Percentiles rank a stretch among this genome's conserved stretches.
Conservation (phyloP, 768 basidiomycete genomes). For the Boletus vermiculosoides region DNA sequence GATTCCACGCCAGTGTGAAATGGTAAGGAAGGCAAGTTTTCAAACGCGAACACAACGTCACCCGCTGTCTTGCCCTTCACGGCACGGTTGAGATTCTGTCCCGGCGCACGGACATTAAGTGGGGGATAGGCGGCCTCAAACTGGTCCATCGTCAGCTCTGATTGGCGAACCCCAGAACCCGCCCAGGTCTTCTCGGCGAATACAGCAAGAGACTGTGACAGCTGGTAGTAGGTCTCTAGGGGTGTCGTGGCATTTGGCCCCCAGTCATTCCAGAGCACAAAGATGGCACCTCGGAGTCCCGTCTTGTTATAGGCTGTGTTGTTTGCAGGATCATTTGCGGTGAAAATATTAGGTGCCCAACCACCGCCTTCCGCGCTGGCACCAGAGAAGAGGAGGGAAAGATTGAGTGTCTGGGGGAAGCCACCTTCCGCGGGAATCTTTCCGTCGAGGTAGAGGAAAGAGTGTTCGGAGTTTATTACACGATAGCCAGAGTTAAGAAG, state of each 20-base stretch:
- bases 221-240: conserved; percentile 43
- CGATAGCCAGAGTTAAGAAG: conserved; percentile 36
- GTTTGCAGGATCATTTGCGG: conserved; percentile 27
- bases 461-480: conserved; percentile 37
- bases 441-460: conserved; percentile 39
- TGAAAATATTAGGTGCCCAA: conserved; percentile 40
- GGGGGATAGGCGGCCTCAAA: conserved; percentile 37
- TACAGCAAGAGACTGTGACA: conserved; percentile 40
- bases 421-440: conserved; percentile 34
- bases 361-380: conserved; percentile 27
- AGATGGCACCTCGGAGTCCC: conserved; percentile 35
- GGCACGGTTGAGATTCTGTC: conserved; percentile 44
- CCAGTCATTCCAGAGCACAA: conserved; percentile 46
- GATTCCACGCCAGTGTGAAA: conserved; percentile 35
- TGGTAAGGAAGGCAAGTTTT: conserved; percentile 16
- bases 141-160: conserved; percentile 34
- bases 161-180: conserved; percentile 36
- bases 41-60: conserved; percentile 32
- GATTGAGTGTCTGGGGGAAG: conserved; percentile 34
- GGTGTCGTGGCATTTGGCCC: conserved; percentile 46
- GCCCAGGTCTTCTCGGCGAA: conserved; percentile 46
- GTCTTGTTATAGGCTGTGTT: conserved; percentile 32
- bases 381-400: conserved; percentile 33
- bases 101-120: conserved; percentile 40
- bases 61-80: conserved; percentile 27